Evolutionary conservation across 345 rosid species (phyloP).

Genomic region (Aquilaria malaccensis): DNA sequence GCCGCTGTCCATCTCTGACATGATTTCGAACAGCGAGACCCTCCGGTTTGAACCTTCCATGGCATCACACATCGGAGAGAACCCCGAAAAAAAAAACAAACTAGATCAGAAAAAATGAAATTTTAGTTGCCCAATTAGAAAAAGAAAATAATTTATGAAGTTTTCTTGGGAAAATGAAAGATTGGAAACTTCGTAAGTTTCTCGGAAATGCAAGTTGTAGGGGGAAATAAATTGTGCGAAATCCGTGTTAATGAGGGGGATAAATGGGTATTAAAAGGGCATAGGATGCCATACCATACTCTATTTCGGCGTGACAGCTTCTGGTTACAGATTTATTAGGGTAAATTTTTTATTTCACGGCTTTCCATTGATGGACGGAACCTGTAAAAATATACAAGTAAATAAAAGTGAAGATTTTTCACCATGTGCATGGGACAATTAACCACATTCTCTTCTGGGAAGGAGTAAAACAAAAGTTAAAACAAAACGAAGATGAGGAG

Average conservation of each 20-base stretch:
- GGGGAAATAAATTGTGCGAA: neutral
- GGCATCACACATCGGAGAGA: neutral
- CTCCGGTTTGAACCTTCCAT: conserved; percentile 24
- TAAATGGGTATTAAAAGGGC: too few species aligned
- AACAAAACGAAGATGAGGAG: neutral
- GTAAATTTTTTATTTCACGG: too few species aligned
- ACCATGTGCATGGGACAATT: too few species aligned
- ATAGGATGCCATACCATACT: too few species aligned
- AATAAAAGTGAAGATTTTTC: too few species aligned
- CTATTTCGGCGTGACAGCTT: too few species aligned
- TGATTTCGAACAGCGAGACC: conserved; percentile 25
- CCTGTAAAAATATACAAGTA: too few species aligned
- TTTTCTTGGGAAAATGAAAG: conserved; percentile 1
- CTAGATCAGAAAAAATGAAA: neutral
- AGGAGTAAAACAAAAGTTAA: too few species aligned
- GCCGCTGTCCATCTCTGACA: conserved; percentile 41
- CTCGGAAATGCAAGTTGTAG: neutral
- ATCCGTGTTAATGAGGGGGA: too few species aligned
- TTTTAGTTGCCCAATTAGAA: neutral
- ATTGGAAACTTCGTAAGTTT: conserved; percentile 4
- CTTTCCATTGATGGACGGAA: too few species aligned
- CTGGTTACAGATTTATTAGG: too few species aligned
- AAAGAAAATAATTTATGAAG: neutral
- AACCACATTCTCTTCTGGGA: too few species aligned
- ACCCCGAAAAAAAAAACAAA: neutral